These are phyloP conservation scores for Globisporangium emineosum DNA, from an alignment of 352 stramenopile genomes.

Conservation along the genomic window DNA sequence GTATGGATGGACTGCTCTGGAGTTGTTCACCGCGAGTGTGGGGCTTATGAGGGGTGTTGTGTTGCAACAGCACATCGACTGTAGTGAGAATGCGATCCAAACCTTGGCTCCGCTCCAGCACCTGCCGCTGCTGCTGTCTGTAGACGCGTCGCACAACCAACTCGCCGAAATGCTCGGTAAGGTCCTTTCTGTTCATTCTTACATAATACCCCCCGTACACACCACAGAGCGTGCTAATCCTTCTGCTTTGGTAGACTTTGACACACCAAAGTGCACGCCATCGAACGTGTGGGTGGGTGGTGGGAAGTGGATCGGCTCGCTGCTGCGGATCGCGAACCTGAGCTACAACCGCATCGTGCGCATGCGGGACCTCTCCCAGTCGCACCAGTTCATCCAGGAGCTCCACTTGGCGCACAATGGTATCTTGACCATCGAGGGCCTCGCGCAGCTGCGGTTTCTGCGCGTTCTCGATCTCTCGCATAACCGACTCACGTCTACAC, in stretches of 20 bases:
- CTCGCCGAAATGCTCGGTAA: constrained; percentile 47
- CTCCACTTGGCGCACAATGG: constrained; percentile 57
- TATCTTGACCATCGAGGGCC: constrained; percentile 46
- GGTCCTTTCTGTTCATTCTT: not conserved
- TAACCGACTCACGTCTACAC: constrained; percentile 49
- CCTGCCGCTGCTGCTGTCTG: constrained; percentile 46
- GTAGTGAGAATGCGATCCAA: constrained; percentile 44
- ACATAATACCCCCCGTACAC: too few relatives aligned
- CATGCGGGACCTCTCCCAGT: constrained; percentile 44
- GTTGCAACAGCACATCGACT: constrained; percentile 49
- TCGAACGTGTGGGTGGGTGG: constrained; percentile 56
- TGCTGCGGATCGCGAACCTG: constrained; percentile 52
- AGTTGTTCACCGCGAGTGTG: not conserved
- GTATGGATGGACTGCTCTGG: not conserved
- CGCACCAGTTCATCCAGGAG: constrained; percentile 67
- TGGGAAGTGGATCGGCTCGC: constrained; percentile 55
- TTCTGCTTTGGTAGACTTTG: constrained; percentile 36
- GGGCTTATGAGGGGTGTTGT: not conserved
- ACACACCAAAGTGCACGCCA: constrained; percentile 52
- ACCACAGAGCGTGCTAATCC: not conserved
- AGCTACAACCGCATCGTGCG: constrained; percentile 47
- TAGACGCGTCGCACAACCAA: constrained; percentile 60
- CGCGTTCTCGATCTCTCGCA: constrained; percentile 67
- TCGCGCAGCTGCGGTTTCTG: constrained; percentile 56
- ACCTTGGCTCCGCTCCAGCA: constrained; percentile 43